Conservation (phyloP, 352 stramenopile species). For the Globisporangium ultimum region DNA sequence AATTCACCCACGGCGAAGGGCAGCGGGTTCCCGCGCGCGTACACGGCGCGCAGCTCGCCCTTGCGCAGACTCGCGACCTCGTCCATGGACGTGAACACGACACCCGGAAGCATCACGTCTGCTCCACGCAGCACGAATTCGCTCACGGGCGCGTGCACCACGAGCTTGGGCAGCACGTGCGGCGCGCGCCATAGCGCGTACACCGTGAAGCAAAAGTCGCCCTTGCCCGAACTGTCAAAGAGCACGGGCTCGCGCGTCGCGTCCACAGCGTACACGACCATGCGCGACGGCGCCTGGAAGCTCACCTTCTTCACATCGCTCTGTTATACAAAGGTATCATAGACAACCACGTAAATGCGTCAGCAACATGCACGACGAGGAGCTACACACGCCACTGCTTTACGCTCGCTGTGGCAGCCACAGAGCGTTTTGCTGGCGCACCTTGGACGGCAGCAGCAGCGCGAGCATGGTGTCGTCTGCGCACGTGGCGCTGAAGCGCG, state of each 20-base stretch:
- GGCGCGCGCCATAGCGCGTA: constrained; percentile 66
- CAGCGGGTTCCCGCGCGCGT: constrained; percentile 68
- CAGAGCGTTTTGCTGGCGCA: constrained; percentile 1
- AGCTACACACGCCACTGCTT: too few relatives aligned
- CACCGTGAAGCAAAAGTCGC: constrained; percentile 39
- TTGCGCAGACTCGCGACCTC: constrained; percentile 55
- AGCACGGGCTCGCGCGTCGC: constrained; percentile 60
- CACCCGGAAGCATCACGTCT: constrained; percentile 81
- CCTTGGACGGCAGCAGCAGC: constrained; percentile 45
- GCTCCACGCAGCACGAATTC: constrained; percentile 76
- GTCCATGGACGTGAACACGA: constrained; percentile 58
- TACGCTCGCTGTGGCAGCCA: not conserved
- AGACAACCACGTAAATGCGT: not conserved
- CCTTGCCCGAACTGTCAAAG: constrained; percentile 73
- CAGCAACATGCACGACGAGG: not conserved
- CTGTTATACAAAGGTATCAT: constrained; percentile 7
- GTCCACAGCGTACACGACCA: constrained; percentile 65
- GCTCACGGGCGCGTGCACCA: constrained; percentile 78
- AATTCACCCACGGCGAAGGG: constrained; percentile 78
- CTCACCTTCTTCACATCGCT: constrained; percentile 65
- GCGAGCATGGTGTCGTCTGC: constrained; percentile 38
- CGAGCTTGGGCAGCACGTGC: constrained; percentile 45
- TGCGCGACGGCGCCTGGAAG: constrained; percentile 70
- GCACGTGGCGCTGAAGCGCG: constrained; percentile 25
- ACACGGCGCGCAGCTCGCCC: constrained; percentile 63